Evolutionary conservation across 2,329 filamentous ascomycete genomes (phyloP).

Genomic region (Ramularia endophylla): DNA sequence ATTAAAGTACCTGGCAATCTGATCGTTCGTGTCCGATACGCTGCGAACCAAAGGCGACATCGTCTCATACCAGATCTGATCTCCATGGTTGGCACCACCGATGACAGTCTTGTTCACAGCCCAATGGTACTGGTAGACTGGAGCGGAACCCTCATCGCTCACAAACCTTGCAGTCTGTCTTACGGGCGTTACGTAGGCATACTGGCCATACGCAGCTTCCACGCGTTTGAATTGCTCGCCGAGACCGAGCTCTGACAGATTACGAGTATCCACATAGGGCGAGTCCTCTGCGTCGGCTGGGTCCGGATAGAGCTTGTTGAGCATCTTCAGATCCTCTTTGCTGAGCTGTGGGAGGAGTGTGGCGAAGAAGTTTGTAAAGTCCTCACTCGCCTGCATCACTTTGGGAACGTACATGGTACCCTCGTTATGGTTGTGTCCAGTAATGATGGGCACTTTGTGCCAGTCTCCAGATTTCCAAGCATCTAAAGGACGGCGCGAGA

Average conservation of each 20-base stretch:
- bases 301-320: slow-evolving; percentile 60
- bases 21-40: slow-evolving; percentile 25
- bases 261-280: slow-evolving; percentile 36
- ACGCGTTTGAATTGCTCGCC: slow-evolving; percentile 53
- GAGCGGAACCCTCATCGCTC: slow-evolving; percentile 22
- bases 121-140: slow-evolving; percentile 56
- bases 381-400: slow-evolving; percentile 39
- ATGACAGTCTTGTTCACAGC: slow-evolving; percentile 42
- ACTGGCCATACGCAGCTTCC: slow-evolving; percentile 58
- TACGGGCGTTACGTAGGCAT: slow-evolving; percentile 59
- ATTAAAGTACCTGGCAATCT: slow-evolving; percentile 28
- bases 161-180: slow-evolving; percentile 51
- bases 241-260: slow-evolving; percentile 29
- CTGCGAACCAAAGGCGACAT: slow-evolving; percentile 22
- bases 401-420: slow-evolving; percentile 58
- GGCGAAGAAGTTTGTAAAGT: slow-evolving; percentile 57
- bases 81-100: slow-evolving; percentile 31
- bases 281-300: slow-evolving; percentile 39
- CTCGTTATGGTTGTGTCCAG: slow-evolving; percentile 66
- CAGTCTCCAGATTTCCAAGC: slow-evolving; percentile 51
- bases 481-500: slow-evolving; percentile 53
- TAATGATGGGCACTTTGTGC: slow-evolving; percentile 57
- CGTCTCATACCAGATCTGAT: slow-evolving; percentile 32
- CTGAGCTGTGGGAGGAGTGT: slow-evolving; percentile 55
- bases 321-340: slow-evolving; percentile 45